Evolutionary conservation across 495 filamentous ascomycete genomes (phyloP), one percentile per base, ranked within the genome.

Genomic region (Clavariopsis aquatica): DNA sequence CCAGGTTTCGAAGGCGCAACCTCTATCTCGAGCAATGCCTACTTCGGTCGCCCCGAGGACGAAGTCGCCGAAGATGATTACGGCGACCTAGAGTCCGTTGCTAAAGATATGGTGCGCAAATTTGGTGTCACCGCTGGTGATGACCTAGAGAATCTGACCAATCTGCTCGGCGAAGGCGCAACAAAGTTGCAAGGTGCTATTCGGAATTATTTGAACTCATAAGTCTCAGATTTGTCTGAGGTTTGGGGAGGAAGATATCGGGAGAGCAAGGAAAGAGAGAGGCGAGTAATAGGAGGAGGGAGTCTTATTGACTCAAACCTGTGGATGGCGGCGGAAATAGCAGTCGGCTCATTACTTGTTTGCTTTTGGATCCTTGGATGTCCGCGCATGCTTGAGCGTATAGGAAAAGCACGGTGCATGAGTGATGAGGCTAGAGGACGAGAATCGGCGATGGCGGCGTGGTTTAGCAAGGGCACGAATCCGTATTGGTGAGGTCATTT

Each of bases 101-200:
- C 94, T 23, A 94, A 89, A 79, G 95, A 98, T 75, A 93, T 98
- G 76, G 85, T 97, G 22, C 83, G 95, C 52, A 90, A 89, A 69
- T 98, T 98, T 71, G 94, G 94, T 2, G 88, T 96, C 64, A 98
- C 93, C 1, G 93, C 93, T 36, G 91, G 90, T 45, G 94, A 98
- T 73, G 94, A 98, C 75, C 73, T 98, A 38, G 95, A 98, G 75
- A 95, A 95, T 73, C 73, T 97, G 64, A 87, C 87, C 3, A 82
- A 85, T 64, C 80, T 90, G 52, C 73, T 96, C 13, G 94, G 94
- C 4, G 92, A 96, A 71, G 94, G 91, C 22, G 92, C 91, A 19
- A 82, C 79, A 38, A 87, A 85, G 75, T 77, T 98, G 72, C 91
- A 96, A 80, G 91, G 91, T 53, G 93, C 93, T 62, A 89, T 97